A percentile compares a stretch with the other conserved stretches of the same genome.
These are phyloP conservation scores for Penicillium parvum DNA, from an alignment of 495 filamentous ascomycete genomes.

Conservation along the genomic window DNA sequence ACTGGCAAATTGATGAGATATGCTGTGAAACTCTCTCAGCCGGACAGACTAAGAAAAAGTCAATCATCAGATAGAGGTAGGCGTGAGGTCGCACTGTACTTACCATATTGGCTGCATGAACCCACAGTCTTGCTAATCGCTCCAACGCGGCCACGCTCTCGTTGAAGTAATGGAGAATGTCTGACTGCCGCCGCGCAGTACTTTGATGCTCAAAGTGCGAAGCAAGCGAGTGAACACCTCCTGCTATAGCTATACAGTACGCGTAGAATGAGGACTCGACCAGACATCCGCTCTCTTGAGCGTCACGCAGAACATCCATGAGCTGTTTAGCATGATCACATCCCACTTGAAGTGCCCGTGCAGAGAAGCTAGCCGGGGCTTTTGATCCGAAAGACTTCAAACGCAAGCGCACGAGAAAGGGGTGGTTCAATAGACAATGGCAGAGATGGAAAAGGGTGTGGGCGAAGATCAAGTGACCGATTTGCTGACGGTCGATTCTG, in stretches of 20 bases:
- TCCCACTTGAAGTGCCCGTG: conserved; percentile 16
- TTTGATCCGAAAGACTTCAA: conserved; percentile 19
- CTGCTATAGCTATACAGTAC: conserved; percentile 19
- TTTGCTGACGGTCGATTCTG: conserved; percentile 11
- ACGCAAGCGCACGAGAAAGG: conserved; percentile 19
- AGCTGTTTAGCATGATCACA: conserved; percentile 20
- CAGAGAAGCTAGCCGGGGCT: conserved; percentile 20
- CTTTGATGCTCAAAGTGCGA: conserved; percentile 10
- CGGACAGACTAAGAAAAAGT: conserved; percentile 10
- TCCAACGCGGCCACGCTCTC: conserved; percentile 14
- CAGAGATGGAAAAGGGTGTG: conserved; percentile 28
- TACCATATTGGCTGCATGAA: conserved; percentile 25
- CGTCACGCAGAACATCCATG: conserved; percentile 16
- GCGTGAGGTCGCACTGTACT: not conserved
- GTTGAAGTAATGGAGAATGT: conserved; percentile 13
- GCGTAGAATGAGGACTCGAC: conserved; percentile 22
- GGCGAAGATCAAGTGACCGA: conserved; percentile 24
- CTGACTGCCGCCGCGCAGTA: conserved; percentile 1
- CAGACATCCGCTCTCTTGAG: conserved; percentile 11
- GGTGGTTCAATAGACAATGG: conserved; percentile 30
- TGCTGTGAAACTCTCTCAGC: conserved; percentile 22
- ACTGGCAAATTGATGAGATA: conserved; percentile 9
- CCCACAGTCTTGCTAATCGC: conserved; percentile 16
- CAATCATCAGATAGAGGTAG: not conserved
- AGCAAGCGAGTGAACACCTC: conserved; percentile 14